A percentile compares a stretch with the other conserved stretches of the same genome.
These are phyloP conservation scores for Candida argentea DNA, from an alignment of 805 yeast genomes.

Conservation along the genomic window DNA sequence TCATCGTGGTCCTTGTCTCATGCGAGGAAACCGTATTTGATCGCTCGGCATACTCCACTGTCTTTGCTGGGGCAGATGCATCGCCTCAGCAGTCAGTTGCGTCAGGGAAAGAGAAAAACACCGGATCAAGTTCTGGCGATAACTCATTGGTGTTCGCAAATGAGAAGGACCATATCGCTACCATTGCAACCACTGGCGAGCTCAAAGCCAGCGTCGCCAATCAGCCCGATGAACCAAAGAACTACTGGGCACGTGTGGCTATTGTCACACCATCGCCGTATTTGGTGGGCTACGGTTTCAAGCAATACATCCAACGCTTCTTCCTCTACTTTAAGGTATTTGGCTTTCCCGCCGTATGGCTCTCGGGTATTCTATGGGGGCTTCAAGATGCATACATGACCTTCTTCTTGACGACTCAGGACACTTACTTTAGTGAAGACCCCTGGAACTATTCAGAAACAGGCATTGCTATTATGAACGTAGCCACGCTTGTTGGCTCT, in stretches of 20 bases:
- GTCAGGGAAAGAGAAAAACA: slow-evolving; percentile 4
- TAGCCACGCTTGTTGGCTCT: slow-evolving; percentile 31
- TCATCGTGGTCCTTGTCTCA: slow-evolving; percentile 30
- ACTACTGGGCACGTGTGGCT: slow-evolving; percentile 12
- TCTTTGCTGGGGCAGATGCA: slow-evolving; percentile 5
- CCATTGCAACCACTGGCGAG: not conserved
- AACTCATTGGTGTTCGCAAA: not conserved
- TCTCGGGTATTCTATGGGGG: slow-evolving; percentile 31
- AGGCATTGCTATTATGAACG: slow-evolving; percentile 30
- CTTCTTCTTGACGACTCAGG: slow-evolving; percentile 29
- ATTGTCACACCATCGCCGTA: slow-evolving; percentile 26
- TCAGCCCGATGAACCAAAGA: slow-evolving; percentile 5
- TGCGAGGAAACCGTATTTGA: slow-evolving; percentile 50
- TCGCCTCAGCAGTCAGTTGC: slow-evolving; percentile 2
- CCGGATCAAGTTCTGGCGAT: slow-evolving; percentile 1
- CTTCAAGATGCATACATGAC: slow-evolving; percentile 29
- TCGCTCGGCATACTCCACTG: slow-evolving; percentile 14
- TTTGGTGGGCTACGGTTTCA: slow-evolving; percentile 27
- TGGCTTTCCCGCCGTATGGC: slow-evolving; percentile 25
- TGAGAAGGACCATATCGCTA: not conserved
- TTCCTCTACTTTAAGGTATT: slow-evolving; percentile 22
- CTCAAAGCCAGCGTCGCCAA: not conserved
- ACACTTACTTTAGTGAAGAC: slow-evolving; percentile 23
- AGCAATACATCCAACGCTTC: slow-evolving; percentile 30
- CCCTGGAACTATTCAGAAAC: slow-evolving; percentile 25